Evolutionary conservation across 2,329 filamentous ascomycete species (phyloP).

Genomic region (Fusarium sp.): DNA sequence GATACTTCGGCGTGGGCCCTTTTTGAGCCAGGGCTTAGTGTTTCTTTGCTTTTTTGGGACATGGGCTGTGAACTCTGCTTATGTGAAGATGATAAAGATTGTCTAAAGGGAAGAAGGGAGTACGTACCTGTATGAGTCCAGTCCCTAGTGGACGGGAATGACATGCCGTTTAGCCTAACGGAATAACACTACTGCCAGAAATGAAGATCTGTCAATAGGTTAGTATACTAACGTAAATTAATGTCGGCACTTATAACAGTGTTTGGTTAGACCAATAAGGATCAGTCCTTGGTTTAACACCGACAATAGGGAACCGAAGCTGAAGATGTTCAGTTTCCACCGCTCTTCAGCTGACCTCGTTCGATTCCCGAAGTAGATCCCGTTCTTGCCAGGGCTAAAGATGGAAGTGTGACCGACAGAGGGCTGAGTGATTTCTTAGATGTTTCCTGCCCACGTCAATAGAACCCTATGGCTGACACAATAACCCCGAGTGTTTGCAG

Average conservation of each 20-base stretch:
- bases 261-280: constrained; percentile 10
- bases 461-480: constrained; percentile 4
- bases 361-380: constrained; percentile 47
- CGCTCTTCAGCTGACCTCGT: constrained; percentile 35
- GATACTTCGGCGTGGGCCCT: constrained; percentile 39
- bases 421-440: constrained; percentile 16
- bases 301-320: constrained; percentile 32
- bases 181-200: constrained; percentile 22
- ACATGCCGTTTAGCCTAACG: constrained; percentile 15
- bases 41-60: constrained; percentile 39
- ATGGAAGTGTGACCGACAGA: constrained; percentile 32
- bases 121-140: constrained; percentile 8
- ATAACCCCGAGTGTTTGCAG: constrained; percentile 13
- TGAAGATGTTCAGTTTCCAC: constrained; percentile 32
- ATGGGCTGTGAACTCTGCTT: constrained; percentile 34
- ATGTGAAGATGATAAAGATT: constrained; percentile 45
- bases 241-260: constrained; percentile 16
- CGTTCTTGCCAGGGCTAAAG: constrained; percentile 28
- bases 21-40: constrained; percentile 38
- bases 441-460: constrained; percentile 17
- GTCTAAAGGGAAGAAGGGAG: constrained; percentile 9
- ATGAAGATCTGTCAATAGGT: constrained; percentile 37
- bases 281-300: constrained; percentile 15
- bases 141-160: constrained; percentile 1
- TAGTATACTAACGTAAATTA: constrained; percentile 13